phyloP scores from a whole-genome alignment of 768 basidiomycete genomes.

The Rhizopogon roseolus region DNA sequence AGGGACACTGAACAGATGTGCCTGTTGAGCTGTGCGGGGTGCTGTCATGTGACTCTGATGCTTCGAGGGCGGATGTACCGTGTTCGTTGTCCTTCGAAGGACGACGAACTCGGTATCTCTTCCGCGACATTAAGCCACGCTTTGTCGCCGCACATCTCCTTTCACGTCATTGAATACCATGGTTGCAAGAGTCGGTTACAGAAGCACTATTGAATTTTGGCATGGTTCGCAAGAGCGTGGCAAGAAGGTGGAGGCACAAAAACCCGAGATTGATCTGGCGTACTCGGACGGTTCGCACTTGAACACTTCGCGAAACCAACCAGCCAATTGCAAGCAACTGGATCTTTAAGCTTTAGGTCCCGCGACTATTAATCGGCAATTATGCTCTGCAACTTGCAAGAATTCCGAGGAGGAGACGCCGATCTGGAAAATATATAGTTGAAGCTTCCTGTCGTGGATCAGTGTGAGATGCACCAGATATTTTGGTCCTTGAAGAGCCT shows the following conservation, averaged over 20 bases:
- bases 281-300: slow-evolving; percentile 92
- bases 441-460: too few species aligned
- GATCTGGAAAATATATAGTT: too few species aligned
- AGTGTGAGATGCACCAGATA: too few species aligned
- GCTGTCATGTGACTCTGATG: slow-evolving; percentile 41
- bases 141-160: slow-evolving; percentile 93
- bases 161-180: slow-evolving; percentile 64
- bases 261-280: slow-evolving; percentile 62
- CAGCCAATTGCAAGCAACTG: too few species aligned
- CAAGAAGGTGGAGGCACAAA: slow-evolving; percentile 65
- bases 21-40: slow-evolving; percentile 78
- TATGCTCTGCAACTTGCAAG: too few species aligned
- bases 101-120: slow-evolving; percentile 77
- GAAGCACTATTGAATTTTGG: too few species aligned
- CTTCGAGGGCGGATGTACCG: neutral
- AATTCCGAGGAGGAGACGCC: too few species aligned
- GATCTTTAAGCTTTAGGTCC: too few species aligned
- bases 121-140: slow-evolving; percentile 62
- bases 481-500: too few species aligned
- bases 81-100: neutral
- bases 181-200: slow-evolving; percentile 61
- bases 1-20: too few species aligned
- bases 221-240: slow-evolving; percentile 78
- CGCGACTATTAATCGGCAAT: too few species aligned
- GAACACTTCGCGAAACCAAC: slow-evolving; percentile 57